Conservation (phyloP, 805 yeast genomes). For the Yarrowia sp. region DNA sequence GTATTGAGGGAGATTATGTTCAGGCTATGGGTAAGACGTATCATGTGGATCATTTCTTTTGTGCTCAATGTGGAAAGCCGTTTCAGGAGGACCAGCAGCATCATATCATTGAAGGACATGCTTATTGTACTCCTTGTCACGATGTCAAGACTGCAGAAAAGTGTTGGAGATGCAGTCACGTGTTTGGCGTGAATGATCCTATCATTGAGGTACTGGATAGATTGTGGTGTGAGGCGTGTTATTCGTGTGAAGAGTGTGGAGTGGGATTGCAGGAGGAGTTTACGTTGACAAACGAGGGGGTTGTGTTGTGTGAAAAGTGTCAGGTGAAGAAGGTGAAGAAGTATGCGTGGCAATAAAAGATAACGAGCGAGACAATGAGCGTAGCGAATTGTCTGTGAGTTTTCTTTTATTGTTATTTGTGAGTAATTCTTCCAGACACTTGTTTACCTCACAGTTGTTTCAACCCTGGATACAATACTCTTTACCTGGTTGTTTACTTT, state of each 20-base stretch:
- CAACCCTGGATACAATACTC: too few species aligned
- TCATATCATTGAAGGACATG: conserved; percentile 27
- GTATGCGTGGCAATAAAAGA: conserved; percentile 29
- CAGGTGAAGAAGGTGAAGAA: conserved; percentile 31
- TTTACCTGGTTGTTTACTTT: too few species aligned
- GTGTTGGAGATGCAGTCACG: conserved; percentile 37
- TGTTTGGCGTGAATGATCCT: conserved; percentile 28
- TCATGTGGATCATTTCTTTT: conserved; percentile 38
- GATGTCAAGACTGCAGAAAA: conserved; percentile 31
- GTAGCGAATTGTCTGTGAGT: neutral
- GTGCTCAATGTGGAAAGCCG: conserved; percentile 36
- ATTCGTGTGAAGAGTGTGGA: conserved; percentile 36
- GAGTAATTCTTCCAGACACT: too few species aligned
- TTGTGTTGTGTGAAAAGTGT: conserved; percentile 34
- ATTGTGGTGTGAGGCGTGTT: conserved; percentile 37
- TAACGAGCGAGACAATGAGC: neutral
- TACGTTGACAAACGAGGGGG: conserved; percentile 37
- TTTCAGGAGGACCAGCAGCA: conserved; percentile 27
- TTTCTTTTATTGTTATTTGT: too few species aligned
- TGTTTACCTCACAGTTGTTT: too few species aligned
- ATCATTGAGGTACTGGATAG: conserved; percentile 36
- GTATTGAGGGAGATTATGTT: conserved; percentile 36
- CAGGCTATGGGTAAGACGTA: conserved; percentile 34
- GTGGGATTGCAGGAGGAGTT: conserved; percentile 35
- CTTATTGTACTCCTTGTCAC: conserved; percentile 35